Evolutionary conservation across 768 basidiomycete genomes (phyloP), one percentile per base, ranked within the genome.

Genomic region (Artomyces pyxidatus): DNA sequence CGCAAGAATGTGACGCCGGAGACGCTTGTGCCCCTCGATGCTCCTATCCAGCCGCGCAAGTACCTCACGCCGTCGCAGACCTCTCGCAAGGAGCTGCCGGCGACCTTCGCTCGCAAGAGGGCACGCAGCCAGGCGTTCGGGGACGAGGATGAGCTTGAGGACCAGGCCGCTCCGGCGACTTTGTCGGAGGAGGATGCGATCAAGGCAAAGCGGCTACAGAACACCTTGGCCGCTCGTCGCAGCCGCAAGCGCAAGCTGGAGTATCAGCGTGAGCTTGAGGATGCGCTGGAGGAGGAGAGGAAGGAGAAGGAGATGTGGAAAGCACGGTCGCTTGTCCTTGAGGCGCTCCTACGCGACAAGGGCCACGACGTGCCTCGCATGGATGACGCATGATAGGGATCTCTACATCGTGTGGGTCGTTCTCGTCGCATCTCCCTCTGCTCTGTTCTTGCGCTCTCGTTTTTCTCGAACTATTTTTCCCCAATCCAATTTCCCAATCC

Each of bases 191-290:
- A 79, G 58, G 78, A 84, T 60, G 81, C 82, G 56, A 86, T 87
- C 54, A 83, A 81, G 58, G 76, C 75, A 37, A 92, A 91, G 71
- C 78, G 91, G 26, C 74, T 82, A 8, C 81, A 83, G 67, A 95
- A 95, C 57, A 92, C 91, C 2, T 65, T 91, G 4, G 90, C 91
- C 0, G 92, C 92, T 6, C 78, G 91, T 2, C 77, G 85, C 26
- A 85, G 81, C 60, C 75, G 91, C 17, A 77, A 77, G 69, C 75
- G 86, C 49, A 91, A 88, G 71, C 64, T 81, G 35, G 75, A 78
- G 60, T 78, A 90, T 54, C 75, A 83, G 56, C 72, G 77, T 47
- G 72, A 77, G 48, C 68, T 93, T 42, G 82, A 89, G 67, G 69
- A 76, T 19, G 68, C 58, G 6, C 65, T 81, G 42, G 75, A 78